phyloP scores from a whole-genome alignment of 257 asterid species.

The Solanum medicagineum region DNA sequence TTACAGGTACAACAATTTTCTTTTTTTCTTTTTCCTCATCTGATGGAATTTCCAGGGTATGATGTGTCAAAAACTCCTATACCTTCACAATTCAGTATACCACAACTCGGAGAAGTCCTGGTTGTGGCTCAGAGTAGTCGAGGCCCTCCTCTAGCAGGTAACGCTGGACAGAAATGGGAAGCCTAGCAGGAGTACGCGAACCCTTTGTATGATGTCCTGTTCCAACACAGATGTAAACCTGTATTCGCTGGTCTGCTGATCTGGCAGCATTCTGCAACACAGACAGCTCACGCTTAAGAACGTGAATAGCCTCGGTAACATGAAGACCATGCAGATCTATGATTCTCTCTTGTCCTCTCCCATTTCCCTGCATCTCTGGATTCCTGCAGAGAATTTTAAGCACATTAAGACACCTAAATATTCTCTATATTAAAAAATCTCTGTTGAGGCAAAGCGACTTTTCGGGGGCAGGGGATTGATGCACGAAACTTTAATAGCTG shows the following conservation, averaged over 20 bases:
- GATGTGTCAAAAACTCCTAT: conserved; percentile 26
- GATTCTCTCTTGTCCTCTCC: conserved; percentile 62
- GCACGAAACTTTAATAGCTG: not conserved
- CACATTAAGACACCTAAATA: not conserved
- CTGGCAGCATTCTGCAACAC: conserved; percentile 73
- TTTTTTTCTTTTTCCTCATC: not conserved
- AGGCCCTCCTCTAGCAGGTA: conserved; percentile 91
- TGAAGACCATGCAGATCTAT: conserved; percentile 96
- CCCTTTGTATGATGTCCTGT: conserved; percentile 97
- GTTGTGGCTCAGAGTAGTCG: conserved; percentile 83
- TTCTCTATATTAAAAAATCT: not conserved
- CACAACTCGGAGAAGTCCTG: conserved; percentile 78
- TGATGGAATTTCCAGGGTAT: conserved; percentile 5
- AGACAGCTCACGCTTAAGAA: conserved; percentile 83
- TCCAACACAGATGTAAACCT: conserved; percentile 86
- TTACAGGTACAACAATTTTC: conserved; percentile 7
- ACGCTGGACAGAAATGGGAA: conserved; percentile 82
- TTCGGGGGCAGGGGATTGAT: not conserved
- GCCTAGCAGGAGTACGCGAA: conserved; percentile 75
- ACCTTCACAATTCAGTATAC: conserved; percentile 41
- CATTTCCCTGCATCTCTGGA: conserved; percentile 43
- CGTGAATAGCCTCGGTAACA: conserved; percentile 86
- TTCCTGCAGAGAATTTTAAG: conserved; percentile 41
- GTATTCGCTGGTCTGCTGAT: conserved; percentile 60
- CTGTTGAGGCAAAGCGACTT: not conserved